Conservation (phyloP, 106 monocot genomes). For the Acorus calamus region DNA sequence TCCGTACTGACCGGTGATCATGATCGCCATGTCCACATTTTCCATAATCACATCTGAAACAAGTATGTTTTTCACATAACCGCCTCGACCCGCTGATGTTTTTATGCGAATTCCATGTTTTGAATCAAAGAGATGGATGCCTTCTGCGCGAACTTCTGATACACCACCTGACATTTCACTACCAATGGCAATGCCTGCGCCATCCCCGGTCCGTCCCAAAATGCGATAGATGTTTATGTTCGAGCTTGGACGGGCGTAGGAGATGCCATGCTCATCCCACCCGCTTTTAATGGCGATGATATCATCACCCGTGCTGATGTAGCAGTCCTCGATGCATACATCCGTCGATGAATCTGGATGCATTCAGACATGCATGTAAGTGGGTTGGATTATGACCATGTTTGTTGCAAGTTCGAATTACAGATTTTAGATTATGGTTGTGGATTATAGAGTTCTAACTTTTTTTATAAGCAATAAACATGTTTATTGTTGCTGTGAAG, state of each 20-base stretch:
- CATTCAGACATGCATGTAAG: too few species aligned
- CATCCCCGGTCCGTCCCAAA: conserved; percentile 15
- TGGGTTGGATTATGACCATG: too few species aligned
- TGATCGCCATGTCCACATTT: conserved; percentile 39
- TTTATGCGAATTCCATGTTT: conserved; percentile 53
- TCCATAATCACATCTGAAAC: conserved; percentile 36
- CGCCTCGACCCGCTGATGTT: conserved; percentile 64
- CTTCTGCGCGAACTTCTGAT: conserved; percentile 40
- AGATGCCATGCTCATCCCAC: conserved; percentile 81
- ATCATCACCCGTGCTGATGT: conserved; percentile 62
- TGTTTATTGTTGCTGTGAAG: too few species aligned
- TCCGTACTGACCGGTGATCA: conserved; percentile 46
- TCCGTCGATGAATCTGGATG: conserved; percentile 60
- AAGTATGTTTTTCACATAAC: conserved; percentile 44
- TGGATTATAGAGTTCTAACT: too few species aligned
- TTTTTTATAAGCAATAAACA: too few species aligned
- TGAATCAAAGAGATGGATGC: conserved; percentile 42
- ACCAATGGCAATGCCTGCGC: conserved; percentile 69
- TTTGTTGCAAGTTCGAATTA: too few species aligned
- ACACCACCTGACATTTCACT: conserved; percentile 91
- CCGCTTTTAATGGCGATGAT: conserved; percentile 66
- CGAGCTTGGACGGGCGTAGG: conserved; percentile 53
- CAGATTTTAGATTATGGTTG: too few species aligned
- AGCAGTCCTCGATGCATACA: conserved; percentile 80
- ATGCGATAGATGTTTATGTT: conserved; percentile 52